These are phyloP conservation scores for Torulaspora franciscae DNA, from an alignment of 805 yeast genomes.

Conservation along the genomic window DNA sequence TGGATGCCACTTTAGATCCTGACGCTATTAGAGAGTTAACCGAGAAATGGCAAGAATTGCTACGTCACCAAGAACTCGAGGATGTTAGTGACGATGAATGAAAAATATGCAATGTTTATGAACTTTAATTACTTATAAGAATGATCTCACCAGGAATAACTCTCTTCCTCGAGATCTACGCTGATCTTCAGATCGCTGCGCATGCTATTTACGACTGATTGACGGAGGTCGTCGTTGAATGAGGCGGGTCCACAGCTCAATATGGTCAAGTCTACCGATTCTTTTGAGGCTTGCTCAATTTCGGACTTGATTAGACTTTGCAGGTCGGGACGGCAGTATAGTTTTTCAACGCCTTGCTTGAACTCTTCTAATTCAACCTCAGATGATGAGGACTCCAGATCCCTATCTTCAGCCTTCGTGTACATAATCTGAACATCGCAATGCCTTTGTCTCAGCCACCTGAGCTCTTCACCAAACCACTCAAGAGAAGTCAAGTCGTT, in stretches of 20 bases:
- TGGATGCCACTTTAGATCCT: slow-evolving; percentile 73
- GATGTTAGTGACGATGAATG: slow-evolving; percentile 4
- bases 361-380: slow-evolving; percentile 1
- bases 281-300: slow-evolving; percentile 30
- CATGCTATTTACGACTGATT: slow-evolving; percentile 42
- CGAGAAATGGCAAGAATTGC: slow-evolving; percentile 50
- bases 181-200: slow-evolving; percentile 21
- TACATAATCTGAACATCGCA: slow-evolving; percentile 25
- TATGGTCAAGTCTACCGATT: slow-evolving; percentile 46
- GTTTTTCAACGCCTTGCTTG: slow-evolving; percentile 7
- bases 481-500: slow-evolving; percentile 46
- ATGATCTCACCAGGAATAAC: slow-evolving; percentile 30
- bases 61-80: slow-evolving; percentile 27
- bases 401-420: slow-evolving; percentile 14
- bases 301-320: slow-evolving; percentile 37
- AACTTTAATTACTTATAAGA: neutral
- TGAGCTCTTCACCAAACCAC: slow-evolving; percentile 46
- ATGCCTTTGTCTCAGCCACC: slow-evolving; percentile 28
- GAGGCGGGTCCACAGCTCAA: slow-evolving; percentile 59
- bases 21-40: slow-evolving; percentile 66
- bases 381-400: slow-evolving; percentile 8
- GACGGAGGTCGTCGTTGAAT: slow-evolving; percentile 54
- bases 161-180: slow-evolving; percentile 35
- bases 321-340: slow-evolving; percentile 47
- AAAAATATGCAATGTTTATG: neutral